Evolutionary conservation across 192 early-diverging fungal genomes (phyloP).

Genomic region (Backusella luteola): DNA sequence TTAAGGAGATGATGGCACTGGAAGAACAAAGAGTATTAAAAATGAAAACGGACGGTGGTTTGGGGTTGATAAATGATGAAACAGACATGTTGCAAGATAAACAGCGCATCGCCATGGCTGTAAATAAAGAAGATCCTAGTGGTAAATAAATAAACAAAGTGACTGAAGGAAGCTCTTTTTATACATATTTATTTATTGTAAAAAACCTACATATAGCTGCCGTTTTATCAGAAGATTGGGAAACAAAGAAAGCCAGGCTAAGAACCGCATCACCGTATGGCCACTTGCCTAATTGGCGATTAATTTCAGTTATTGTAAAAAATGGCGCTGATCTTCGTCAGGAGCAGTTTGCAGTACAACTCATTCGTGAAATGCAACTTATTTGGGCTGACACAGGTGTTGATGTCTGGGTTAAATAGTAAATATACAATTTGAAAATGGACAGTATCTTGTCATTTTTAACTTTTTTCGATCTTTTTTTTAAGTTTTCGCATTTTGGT

Average conservation of each 20-base stretch:
- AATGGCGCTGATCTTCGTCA: slow-evolving; percentile 94
- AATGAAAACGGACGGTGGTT: slow-evolving; percentile 64
- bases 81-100: slow-evolving; percentile 57
- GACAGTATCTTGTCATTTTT: too few species aligned
- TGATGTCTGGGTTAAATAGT: slow-evolving; percentile 89
- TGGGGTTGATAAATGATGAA: slow-evolving; percentile 64
- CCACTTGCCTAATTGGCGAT: slow-evolving; percentile 75
- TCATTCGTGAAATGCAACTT: slow-evolving; percentile 89
- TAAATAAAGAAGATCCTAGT: slow-evolving; percentile 64
- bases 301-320: slow-evolving; percentile 94
- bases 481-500: slow-evolving; percentile 78
- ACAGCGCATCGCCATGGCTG: slow-evolving; percentile 29
- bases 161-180: background rate
- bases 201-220: slow-evolving; percentile 54
- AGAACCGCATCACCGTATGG: slow-evolving; percentile 85
- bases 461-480: background rate
- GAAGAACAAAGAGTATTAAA: slow-evolving; percentile 81
- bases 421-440: slow-evolving; percentile 33
- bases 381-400: slow-evolving; percentile 83
- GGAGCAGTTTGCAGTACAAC: slow-evolving; percentile 94
- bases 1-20: slow-evolving; percentile 92
- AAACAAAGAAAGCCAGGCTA: slow-evolving; percentile 82
- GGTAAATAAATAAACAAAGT: background rate
- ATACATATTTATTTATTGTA: background rate
- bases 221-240: slow-evolving; percentile 92